Evolutionary conservation across 2,329 filamentous ascomycete species (phyloP).

Genomic region (Trichoderma pleuroti): DNA sequence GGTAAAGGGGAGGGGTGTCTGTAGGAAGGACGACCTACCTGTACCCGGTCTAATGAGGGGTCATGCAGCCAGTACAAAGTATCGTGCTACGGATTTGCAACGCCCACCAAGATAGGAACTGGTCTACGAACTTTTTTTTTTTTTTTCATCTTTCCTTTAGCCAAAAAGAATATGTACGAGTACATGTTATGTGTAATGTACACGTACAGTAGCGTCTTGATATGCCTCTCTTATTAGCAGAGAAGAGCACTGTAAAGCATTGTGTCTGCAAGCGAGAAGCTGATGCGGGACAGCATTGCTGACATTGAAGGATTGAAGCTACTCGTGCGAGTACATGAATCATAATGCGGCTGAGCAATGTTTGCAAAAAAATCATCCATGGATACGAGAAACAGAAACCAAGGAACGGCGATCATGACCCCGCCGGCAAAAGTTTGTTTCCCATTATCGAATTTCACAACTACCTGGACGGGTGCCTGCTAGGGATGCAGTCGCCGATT

Average conservation of each 20-base stretch:
- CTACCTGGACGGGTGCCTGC: too few relatives aligned
- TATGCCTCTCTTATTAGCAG: not conserved
- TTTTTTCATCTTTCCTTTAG: not conserved
- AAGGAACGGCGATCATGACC: not conserved
- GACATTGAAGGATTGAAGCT: not conserved
- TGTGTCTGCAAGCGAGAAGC: not conserved
- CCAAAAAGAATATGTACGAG: not conserved
- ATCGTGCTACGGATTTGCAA: not conserved
- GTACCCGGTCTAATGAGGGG: not conserved
- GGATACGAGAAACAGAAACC: not conserved
- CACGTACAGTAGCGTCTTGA: not conserved
- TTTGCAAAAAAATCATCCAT: not conserved
- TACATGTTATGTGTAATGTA: not conserved
- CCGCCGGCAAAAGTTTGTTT: not conserved
- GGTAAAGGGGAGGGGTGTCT: slow-evolving; percentile 2
- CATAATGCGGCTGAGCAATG: not conserved
- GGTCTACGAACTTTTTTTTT: not conserved
- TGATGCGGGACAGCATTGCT: not conserved
- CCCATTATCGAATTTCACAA: not conserved
- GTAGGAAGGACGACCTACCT: not conserved
- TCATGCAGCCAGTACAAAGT: not conserved
- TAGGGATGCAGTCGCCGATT: not conserved
- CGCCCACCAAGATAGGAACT: not conserved
- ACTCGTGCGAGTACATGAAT: not conserved
- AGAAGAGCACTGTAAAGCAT: not conserved